A percentile compares a stretch with the other conserved stretches of the same genome.
phyloP scores from a whole-genome alignment of 2,329 filamentous ascomycete species.

The Alternaria rosae region DNA sequence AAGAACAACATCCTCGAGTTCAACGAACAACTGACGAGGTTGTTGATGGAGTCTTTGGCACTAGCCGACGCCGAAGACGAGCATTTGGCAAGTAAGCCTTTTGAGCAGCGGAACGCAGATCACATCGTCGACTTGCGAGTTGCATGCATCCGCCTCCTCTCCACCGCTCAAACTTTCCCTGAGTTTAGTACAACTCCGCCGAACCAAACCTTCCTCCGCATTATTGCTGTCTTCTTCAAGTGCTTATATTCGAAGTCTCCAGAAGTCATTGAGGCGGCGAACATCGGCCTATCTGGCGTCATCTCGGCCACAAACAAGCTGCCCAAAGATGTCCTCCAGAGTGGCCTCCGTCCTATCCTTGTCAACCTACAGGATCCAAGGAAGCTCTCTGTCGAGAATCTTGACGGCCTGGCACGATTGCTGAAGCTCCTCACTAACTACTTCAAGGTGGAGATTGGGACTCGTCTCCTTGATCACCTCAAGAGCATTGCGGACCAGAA shows the following conservation, averaged over 20 bases:
- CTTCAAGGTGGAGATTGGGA: conserved; percentile 98
- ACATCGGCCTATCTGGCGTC: conserved; percentile 86
- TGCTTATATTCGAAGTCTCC: conserved; percentile 92
- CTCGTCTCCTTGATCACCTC: conserved; percentile 91
- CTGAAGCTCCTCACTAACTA: conserved; percentile 94
- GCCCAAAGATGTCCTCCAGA: conserved; percentile 93
- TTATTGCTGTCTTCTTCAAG: conserved; percentile 97
- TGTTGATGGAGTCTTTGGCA: conserved; percentile 92
- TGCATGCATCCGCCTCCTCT: conserved; percentile 90
- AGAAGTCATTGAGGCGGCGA: conserved; percentile 91
- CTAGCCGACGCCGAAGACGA: conserved; percentile 95
- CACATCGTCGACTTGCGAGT: conserved; percentile 91
- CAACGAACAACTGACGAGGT: conserved; percentile 86
- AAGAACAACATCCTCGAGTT: conserved; percentile 90
- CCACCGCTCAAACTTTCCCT: conserved; percentile 90
- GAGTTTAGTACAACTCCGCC: conserved; percentile 83
- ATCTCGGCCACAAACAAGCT: conserved; percentile 88
- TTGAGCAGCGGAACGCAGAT: conserved; percentile 94
- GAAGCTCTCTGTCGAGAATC: conserved; percentile 82
- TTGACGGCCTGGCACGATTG: conserved; percentile 89
- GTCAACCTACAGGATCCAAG: conserved; percentile 95
- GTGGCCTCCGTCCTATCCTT: conserved; percentile 91
- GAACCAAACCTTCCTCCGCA: conserved; percentile 67
- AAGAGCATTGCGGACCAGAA: conserved; percentile 85
- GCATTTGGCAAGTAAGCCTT: conserved; percentile 81